Evolutionary conservation across 352 stramenopile species (phyloP), one percentile per base, ranked within the genome.

Genomic region (Aphanomyces invadans): DNA sequence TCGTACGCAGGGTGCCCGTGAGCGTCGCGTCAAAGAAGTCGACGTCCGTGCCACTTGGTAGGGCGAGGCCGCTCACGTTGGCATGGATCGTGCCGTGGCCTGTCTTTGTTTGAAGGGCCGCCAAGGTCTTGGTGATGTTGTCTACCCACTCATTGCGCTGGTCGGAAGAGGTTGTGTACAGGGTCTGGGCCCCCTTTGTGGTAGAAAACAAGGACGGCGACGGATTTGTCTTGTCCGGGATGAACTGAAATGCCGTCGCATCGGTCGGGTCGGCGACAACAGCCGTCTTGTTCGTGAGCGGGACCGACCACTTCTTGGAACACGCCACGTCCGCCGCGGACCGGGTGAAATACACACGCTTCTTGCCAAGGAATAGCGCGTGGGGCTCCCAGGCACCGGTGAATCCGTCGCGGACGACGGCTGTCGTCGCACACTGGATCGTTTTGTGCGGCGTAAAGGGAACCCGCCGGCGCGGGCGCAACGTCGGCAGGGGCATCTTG

Each of bases 381-480:
- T 83, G 81, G 29, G 90, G 81, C 44, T 87, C 79, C 25, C 81
- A 91, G 56, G 89, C 77, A n/a, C 85, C 81, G 2, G 85, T 93
- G 64, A 81, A 91, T 49, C 80, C 74, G 42, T 93, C 85, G 11
- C 85, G 82, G 45, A 93, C 84, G 9, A 81, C 76, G n/a, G 80
- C 85, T 25, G 83, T 93, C 31, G 81, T 79, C 7, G 81, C 86
- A 23, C 91, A 62, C 10, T 80, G 55, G 29, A 93, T 73, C 12
- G 80, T 82, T 3, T 81, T 84, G 39, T 90, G 78, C 1, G 85
- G 83, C 26, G 82, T 93, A 19, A 93, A 48, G n/a, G 55, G 75
- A 63, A 92, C 83, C 23, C 84, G 75, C 19, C 87, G 88, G 56
- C 76, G 88, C 38, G 83, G 81, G 73, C 87, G 87, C 12, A 93